Evolutionary conservation across 352 stramenopile species (phyloP).

Genomic region (Globisporangium irregulare): DNA sequence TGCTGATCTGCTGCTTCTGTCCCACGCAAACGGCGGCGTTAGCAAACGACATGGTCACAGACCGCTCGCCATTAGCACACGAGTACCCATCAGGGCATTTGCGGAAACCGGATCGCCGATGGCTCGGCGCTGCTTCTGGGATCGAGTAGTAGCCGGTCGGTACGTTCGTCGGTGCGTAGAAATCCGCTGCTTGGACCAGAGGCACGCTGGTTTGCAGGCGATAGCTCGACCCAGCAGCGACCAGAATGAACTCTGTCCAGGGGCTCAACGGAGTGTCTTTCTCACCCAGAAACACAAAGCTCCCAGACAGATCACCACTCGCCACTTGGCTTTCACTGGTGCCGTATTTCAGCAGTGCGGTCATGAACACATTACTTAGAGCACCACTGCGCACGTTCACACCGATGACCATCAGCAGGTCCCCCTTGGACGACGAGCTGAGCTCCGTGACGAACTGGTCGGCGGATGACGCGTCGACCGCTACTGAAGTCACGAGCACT

Average conservation of each 20-base stretch:
- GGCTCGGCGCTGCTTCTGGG: slow-evolving; percentile 31
- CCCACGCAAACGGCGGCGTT: slow-evolving; percentile 30
- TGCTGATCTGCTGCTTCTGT: slow-evolving; percentile 31
- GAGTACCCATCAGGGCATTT: slow-evolving; percentile 40
- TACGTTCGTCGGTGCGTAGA: slow-evolving; percentile 32
- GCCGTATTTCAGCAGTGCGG: slow-evolving; percentile 2
- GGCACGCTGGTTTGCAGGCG: slow-evolving; percentile 21
- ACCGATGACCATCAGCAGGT: slow-evolving; percentile 21
- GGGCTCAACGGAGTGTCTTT: background rate
- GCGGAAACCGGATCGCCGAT: slow-evolving; percentile 29
- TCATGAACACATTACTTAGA: slow-evolving; percentile 1
- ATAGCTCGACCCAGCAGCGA: slow-evolving; percentile 5
- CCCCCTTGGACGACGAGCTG: slow-evolving; percentile 9
- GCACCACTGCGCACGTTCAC: slow-evolving; percentile 20
- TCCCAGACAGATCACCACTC: background rate
- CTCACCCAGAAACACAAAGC: slow-evolving; percentile 12
- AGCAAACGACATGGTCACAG: slow-evolving; percentile 29
- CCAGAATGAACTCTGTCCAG: slow-evolving; percentile 6
- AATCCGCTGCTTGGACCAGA: slow-evolving; percentile 22
- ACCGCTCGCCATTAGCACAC: slow-evolving; percentile 32
- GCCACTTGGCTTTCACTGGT: background rate
- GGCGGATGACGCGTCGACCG: slow-evolving; percentile 3
- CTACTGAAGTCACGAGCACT: background rate
- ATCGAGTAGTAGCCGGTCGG: slow-evolving; percentile 47
- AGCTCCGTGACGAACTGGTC: slow-evolving; percentile 10